phyloP scores from a whole-genome alignment of 805 yeast species.

The Yueomyces sp. region DNA sequence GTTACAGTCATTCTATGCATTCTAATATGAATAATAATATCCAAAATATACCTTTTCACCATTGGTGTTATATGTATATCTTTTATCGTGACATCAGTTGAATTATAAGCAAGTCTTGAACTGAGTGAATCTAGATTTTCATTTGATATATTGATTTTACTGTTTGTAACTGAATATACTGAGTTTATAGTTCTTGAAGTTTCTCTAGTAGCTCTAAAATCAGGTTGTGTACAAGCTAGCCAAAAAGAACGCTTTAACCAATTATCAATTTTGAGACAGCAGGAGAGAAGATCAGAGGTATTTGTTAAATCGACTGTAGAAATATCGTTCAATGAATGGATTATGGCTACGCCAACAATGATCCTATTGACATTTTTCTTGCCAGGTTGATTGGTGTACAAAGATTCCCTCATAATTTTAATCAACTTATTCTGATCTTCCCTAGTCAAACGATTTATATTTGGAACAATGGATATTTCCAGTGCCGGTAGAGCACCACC shows the following conservation, averaged over 20 bases:
- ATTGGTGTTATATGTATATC: slow-evolving; percentile 1
- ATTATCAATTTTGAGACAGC: slow-evolving; percentile 7
- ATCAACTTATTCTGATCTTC: slow-evolving; percentile 7
- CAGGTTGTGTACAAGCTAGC: slow-evolving; percentile 15
- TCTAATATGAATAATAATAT: slow-evolving; percentile 41
- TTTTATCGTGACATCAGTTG: background rate
- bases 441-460: slow-evolving; percentile 6
- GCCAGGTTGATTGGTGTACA: background rate
- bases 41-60: slow-evolving; percentile 37
- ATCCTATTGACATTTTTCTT: background rate
- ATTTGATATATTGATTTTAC: no score
- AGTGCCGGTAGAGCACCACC: background rate
- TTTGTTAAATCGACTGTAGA: background rate
- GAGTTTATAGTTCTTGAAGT: no score
- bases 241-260: slow-evolving; percentile 32
- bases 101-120: no score
- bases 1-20: slow-evolving; percentile 38
- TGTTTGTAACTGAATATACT: no score
- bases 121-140: no score
- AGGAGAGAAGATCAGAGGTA: background rate
- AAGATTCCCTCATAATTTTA: background rate
- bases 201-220: no score
- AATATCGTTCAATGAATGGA: background rate
- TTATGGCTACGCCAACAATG: background rate
- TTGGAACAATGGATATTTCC: slow-evolving; percentile 8